Base-by-base conservation (phyloP, 305 asterid genomes). In the Fraxinus angustifolia region DNA sequence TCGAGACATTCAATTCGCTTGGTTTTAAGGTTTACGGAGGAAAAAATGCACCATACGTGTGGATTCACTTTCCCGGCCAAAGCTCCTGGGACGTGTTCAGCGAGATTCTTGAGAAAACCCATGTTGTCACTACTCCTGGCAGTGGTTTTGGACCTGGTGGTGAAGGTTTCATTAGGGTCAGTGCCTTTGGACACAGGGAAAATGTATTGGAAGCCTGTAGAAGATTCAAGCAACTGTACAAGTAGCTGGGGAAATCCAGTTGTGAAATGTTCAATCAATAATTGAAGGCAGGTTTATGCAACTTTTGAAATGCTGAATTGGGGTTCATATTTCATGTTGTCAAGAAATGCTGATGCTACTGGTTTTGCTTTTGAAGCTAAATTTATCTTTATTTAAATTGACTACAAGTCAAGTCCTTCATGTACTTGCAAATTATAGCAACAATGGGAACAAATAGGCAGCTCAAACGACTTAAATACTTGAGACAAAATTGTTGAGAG, bases 131-230 rank as follows among this genome's bases (percentile, higher is more conserved):
- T 60, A 93, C 98, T 56, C 99, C 99, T 2, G 98, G 98, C 53
- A 94, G 97, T 77, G 99, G 99, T 28, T 96, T 96, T 30, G 99
- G 99, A 78, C 98, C 99, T 28, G 98, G 89, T 6, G 99, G 99
- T 17, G 98, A 96, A 89, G 97, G 99, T 48, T 96, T 96, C 65
- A 85, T 96, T 42, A 83, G 99, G 87, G 97, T 94, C 40, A 94
- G 98, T 73, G 97, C 99, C 56, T 96, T 96, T 28, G 99, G 99
- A 31, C 97, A 93, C 85, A 83, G 97, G 91, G 91, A 89, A 35
- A 96, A 96, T 53, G 99, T 96, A 53, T 40, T 94, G 86, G 98
- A 94, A 88, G 99, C 99, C 72, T 93, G 99, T 78, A 87, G 91
- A 88, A 94, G 99, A 91, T 96, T 96, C 91, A 92, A 89, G 93